Evolutionary conservation across 192 early-diverging fungal species (phyloP).

Genomic region (Phlyctochytrium arcticum): DNA sequence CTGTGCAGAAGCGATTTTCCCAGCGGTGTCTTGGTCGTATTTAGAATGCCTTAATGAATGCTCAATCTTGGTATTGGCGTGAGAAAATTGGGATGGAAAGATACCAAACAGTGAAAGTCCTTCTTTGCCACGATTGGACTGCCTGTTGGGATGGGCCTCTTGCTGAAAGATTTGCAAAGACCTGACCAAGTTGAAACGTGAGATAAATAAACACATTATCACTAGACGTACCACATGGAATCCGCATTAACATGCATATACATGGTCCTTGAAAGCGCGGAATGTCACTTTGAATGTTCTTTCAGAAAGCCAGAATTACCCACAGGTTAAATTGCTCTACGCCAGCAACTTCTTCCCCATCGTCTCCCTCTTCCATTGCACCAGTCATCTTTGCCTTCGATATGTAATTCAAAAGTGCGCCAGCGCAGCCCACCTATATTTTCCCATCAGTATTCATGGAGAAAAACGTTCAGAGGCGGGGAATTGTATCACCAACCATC

Average conservation of each 20-base stretch:
- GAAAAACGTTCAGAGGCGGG: background rate
- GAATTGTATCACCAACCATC: slow-evolving; percentile 24
- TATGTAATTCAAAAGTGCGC: slow-evolving; percentile 36
- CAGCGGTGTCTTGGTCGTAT: slow-evolving; percentile 54
- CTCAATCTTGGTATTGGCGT: background rate
- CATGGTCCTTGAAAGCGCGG: slow-evolving; percentile 5
- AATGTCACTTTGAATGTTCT: too few species aligned
- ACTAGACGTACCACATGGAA: slow-evolving; percentile 45
- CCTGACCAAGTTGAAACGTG: slow-evolving; percentile 31
- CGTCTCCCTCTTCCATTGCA: slow-evolving; percentile 8
- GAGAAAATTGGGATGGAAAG: too few species aligned
- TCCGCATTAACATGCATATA: slow-evolving; percentile 58
- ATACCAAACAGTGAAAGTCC: slow-evolving; percentile 73
- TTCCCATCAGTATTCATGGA: background rate
- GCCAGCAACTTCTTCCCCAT: slow-evolving; percentile 20
- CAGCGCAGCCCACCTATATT: slow-evolving; percentile 39
- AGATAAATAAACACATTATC: background rate
- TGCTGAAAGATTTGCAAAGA: slow-evolving; percentile 75
- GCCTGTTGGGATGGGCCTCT: slow-evolving; percentile 80
- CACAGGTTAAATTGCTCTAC: slow-evolving; percentile 40
- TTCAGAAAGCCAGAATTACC: background rate
- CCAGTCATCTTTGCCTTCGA: slow-evolving; percentile 21
- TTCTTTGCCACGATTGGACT: slow-evolving; percentile 61
- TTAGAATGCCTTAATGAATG: slow-evolving; percentile 60
- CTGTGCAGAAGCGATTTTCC: slow-evolving; percentile 55